These are phyloP conservation scores for Diophrys appendiculata DNA, from an alignment of 73 alveolate genomes.

Conservation along the genomic window DNA sequence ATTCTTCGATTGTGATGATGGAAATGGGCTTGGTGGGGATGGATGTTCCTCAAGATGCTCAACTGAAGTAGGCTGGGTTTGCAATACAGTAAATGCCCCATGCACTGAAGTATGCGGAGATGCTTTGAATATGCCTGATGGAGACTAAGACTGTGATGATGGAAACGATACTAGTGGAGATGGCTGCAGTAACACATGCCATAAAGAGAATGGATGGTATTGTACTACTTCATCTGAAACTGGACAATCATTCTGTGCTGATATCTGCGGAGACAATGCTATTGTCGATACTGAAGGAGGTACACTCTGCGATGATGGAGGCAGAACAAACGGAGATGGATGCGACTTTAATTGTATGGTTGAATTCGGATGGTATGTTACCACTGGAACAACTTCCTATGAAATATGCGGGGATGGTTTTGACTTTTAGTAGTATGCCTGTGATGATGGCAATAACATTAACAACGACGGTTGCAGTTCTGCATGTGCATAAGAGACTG, in stretches of 20 bases:
- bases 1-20: background rate
- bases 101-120: background rate
- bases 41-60: background rate
- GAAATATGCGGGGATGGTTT: background rate
- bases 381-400: background rate
- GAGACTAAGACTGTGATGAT: background rate
- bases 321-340: background rate
- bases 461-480: background rate
- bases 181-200: background rate
- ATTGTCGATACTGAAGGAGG: background rate
- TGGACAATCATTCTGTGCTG: no score
- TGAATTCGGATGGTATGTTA: background rate
- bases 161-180: background rate
- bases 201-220: background rate
- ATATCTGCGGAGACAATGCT: background rate
- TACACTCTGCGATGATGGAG: background rate
- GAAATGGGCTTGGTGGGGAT: background rate
- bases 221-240: background rate
- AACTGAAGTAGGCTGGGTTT: background rate
- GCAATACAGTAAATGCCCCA: background rate
- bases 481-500: background rate
- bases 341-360: background rate
- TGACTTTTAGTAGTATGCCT: background rate
- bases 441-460: background rate
- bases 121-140: background rate